Conservation (phyloP, 805 yeast genomes). For the Candida chauliodis region DNA sequence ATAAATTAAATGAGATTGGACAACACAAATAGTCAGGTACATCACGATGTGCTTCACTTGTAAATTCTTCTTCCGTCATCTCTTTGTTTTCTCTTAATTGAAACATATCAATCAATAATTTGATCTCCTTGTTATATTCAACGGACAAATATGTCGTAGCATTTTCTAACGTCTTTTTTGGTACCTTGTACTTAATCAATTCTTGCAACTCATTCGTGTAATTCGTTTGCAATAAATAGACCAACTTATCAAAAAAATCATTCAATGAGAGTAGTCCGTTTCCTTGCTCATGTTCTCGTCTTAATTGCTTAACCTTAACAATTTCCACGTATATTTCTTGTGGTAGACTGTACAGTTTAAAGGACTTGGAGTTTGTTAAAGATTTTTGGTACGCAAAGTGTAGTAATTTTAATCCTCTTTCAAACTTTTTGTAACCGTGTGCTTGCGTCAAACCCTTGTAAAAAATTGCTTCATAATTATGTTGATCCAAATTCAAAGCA, state of each 20-base stretch:
- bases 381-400: slow-evolving; percentile 14
- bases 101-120: slow-evolving; percentile 14
- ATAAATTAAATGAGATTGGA: slow-evolving; percentile 39
- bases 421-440: slow-evolving; percentile 7
- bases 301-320: slow-evolving; percentile 7
- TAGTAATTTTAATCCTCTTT: slow-evolving; percentile 11
- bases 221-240: slow-evolving; percentile 10
- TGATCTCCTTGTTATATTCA: slow-evolving; percentile 10
- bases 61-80: slow-evolving; percentile 8
- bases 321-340: slow-evolving; percentile 14
- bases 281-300: slow-evolving; percentile 7
- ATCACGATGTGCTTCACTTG: slow-evolving; percentile 8
- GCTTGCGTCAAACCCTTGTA: slow-evolving; percentile 11
- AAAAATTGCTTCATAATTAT: slow-evolving; percentile 15
- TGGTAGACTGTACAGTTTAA: slow-evolving; percentile 13
- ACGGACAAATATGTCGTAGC: slow-evolving; percentile 9
- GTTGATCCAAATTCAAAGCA: slow-evolving; percentile 14
- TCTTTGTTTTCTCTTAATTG: slow-evolving; percentile 11
- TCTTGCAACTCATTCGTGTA: slow-evolving; percentile 11
- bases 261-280: slow-evolving; percentile 4
- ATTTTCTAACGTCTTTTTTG: slow-evolving; percentile 4
- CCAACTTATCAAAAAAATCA: slow-evolving; percentile 10
- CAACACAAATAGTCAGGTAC: slow-evolving; percentile 35
- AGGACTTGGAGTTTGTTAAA: slow-evolving; percentile 10
- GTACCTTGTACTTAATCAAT: not conserved